A percentile compares a stretch with the other conserved stretches of the same genome.
Conservation (phyloP, 495 filamentous ascomycete genomes). For the Penicillium silybi region DNA sequence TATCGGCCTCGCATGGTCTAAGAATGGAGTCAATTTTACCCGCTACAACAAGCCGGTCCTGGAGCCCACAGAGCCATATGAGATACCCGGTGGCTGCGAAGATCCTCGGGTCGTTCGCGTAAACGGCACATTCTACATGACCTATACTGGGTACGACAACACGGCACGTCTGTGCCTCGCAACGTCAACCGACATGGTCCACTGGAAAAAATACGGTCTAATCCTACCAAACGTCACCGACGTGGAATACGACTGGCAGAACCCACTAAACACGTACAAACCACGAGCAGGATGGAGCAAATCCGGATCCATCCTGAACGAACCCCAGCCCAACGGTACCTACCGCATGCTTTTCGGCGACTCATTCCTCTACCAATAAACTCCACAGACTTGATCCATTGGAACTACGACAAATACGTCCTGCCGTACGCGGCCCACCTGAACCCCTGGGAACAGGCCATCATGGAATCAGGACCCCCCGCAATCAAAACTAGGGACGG, state of each 20-base stretch:
- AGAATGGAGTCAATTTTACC: conserved; percentile 3
- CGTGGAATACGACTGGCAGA: neutral
- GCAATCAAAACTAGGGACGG: conserved; percentile 21
- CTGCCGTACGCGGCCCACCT: conserved; percentile 8
- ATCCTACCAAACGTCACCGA: neutral
- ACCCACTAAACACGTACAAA: neutral
- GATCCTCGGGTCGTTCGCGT: conserved; percentile 18
- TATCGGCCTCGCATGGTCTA: conserved; percentile 8
- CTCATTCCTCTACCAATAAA: conserved; percentile 16
- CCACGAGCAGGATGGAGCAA: conserved; percentile 5
- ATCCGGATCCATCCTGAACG: conserved; percentile 20
- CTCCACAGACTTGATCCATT: conserved; percentile 18
- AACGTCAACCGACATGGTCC: conserved; percentile 19
- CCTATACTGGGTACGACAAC: conserved; percentile 21
- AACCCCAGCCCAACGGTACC: conserved; percentile 16
- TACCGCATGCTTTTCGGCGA: conserved; percentile 27
- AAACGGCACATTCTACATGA: conserved; percentile 25
- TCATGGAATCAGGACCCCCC: conserved; percentile 1
- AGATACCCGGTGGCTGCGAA: conserved; percentile 9
- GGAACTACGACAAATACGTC: conserved; percentile 1
- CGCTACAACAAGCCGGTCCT: conserved; percentile 4
- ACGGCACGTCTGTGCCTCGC: conserved; percentile 17
- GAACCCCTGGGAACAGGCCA: conserved; percentile 11
- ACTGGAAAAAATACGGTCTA: conserved; percentile 12
- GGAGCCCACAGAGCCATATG: conserved; percentile 10